Evolutionary conservation across 257 asterid species (phyloP), one percentile per base, ranked within the genome.

Genomic region (Solanum bulbocastanum): DNA sequence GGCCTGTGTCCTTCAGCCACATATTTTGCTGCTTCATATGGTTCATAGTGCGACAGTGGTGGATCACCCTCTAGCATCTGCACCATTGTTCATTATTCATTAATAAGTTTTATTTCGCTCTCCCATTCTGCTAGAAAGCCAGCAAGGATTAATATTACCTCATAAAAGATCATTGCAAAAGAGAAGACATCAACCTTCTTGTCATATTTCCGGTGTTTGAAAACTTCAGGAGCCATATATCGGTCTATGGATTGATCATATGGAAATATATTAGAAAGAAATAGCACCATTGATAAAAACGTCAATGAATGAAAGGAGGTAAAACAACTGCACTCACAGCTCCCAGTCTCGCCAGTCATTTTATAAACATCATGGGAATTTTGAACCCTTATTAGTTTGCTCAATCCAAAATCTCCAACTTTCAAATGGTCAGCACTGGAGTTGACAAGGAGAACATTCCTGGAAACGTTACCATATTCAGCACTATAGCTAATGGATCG

Each of bases 41-140:
- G 98, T 90, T 95, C 99, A 71, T 90, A 95, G 89, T 90, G 79
- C 13, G 98, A 89, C 92, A 97, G 86, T 32, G 99, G 99, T 52
- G 98, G 96, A 14, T 97, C 99, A 32, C 99, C 99, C 94, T 97
- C 99, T 83, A 97, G 94, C 99, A 97, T 97, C 99, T 97, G 96
- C 91, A 92, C 74, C 86, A 89, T 58, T 30, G 42, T 60, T 86
- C 36, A 89, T 56, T 86, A 87, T 62, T 88, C 39, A 71, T 71
- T 32, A 5, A 71, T 71, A 18, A 71, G 78, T 71, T 71, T 8
- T 71, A 16, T 71, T 71, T 71, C 13, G 25, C 42, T 33, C 40
- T 71, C 25, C 23, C 78, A 33, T 71, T 71, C 25, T 8, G 14
- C 42, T 71, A 71, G 42, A 71, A 71, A 71, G 78, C 40, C 78